Evolutionary conservation across 1,139 yeast genomes (phyloP).

Genomic region (Yamadazyma jaroonii): DNA sequence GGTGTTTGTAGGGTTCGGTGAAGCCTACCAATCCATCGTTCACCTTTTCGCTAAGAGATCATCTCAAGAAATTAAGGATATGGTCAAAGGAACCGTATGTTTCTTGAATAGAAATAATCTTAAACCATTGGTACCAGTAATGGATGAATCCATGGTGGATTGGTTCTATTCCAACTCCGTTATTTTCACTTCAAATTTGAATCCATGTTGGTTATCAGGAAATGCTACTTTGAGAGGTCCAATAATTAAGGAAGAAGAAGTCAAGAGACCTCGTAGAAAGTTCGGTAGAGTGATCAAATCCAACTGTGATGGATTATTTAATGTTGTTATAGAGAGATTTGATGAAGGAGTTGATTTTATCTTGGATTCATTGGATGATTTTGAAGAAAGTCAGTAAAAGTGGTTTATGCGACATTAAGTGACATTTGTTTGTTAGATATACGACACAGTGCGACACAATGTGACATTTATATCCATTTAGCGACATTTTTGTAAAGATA

Average conservation of each 20-base stretch:
- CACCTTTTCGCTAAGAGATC: conserved; percentile 83
- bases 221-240: conserved; percentile 19
- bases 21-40: conserved; percentile 82
- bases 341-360: conserved; percentile 85
- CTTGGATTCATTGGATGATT: conserved; percentile 67
- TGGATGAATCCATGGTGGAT: conserved; percentile 85
- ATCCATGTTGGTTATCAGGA: conserved; percentile 67
- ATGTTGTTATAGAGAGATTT: conserved; percentile 75
- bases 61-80: conserved; percentile 50
- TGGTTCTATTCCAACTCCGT: conserved; percentile 91
- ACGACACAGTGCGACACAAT: too few species aligned
- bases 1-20: conserved; percentile 86
- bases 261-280: conserved; percentile 80
- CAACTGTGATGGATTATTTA: conserved; percentile 69
- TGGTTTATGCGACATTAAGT: neutral
- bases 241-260: conserved; percentile 20
- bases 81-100: conserved; percentile 70
- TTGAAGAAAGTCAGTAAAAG: conserved; percentile 19
- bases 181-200: conserved; percentile 70
- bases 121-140: conserved; percentile 76
- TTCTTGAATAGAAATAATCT: conserved; percentile 65
- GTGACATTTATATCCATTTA: too few species aligned
- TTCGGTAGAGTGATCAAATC: conserved; percentile 85
- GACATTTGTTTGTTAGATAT: too few species aligned
- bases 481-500: too few species aligned